Evolutionary conservation across 352 stramenopile species (phyloP).

Genomic region (Phytophthora rubi): DNA sequence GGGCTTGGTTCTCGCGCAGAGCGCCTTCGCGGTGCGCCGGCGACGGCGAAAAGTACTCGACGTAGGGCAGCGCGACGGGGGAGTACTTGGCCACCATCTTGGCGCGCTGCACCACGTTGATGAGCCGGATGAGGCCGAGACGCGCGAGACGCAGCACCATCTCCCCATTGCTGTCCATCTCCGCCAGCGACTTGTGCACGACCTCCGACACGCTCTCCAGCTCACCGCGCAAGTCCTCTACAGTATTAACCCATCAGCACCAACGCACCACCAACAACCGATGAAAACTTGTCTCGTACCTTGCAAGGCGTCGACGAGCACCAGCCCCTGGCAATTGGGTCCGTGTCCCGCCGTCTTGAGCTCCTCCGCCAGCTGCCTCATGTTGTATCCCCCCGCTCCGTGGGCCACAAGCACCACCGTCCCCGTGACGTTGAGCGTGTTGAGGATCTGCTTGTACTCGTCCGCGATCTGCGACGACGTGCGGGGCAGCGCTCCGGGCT

Average conservation of each 20-base stretch:
- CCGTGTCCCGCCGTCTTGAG: conserved; percentile 29
- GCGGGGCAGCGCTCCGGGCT: conserved; percentile 46
- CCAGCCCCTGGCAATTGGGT: conserved; percentile 59
- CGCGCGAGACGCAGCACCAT: conserved; percentile 60
- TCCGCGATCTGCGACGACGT: conserved; percentile 64
- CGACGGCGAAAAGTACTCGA: conserved; percentile 71
- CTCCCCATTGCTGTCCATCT: conserved; percentile 70
- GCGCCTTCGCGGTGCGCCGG: conserved; percentile 67
- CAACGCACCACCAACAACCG: not conserved
- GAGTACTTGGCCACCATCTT: conserved; percentile 69
- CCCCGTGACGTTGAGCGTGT: conserved; percentile 58
- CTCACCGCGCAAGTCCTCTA: conserved; percentile 65
- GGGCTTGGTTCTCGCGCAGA: conserved; percentile 59
- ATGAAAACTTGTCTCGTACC: conserved; percentile 21
- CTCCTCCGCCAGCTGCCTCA: conserved; percentile 65
- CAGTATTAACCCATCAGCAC: conserved; percentile 1
- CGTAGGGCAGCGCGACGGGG: conserved; percentile 53
- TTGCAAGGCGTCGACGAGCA: conserved; percentile 77
- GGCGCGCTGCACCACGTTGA: conserved; percentile 67
- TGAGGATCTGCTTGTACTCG: conserved; percentile 71
- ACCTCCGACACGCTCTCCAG: conserved; percentile 70
- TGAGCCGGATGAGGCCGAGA: conserved; percentile 71
- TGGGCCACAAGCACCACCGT: conserved; percentile 77
- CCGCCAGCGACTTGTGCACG: conserved; percentile 55
- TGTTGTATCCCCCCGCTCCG: conserved; percentile 82